These are phyloP conservation scores for Microsporum ferrugineum DNA, from an alignment of 2,329 filamentous ascomycete species.

Conservation along the genomic window DNA sequence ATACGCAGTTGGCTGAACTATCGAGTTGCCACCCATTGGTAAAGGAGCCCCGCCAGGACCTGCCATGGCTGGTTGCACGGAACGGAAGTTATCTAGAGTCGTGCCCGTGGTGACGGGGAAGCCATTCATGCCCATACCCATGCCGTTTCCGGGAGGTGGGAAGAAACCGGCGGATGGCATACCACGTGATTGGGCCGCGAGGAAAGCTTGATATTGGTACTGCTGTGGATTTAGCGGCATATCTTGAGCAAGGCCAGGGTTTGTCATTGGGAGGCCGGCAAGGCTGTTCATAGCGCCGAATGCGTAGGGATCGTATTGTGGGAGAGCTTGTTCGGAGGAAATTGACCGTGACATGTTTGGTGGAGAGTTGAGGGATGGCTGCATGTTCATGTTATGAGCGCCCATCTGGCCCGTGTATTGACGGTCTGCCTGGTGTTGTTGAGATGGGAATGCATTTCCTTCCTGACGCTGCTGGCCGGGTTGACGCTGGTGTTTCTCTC, in stretches of 20 bases:
- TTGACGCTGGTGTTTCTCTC: conserved; percentile 35
- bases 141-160: conserved; percentile 29
- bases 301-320: conserved; percentile 30
- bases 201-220: conserved; percentile 47
- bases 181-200: conserved; percentile 37
- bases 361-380: conserved; percentile 24
- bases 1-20: conserved; percentile 40
- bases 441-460: conserved; percentile 24
- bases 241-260: conserved; percentile 28
- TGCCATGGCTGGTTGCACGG: conserved; percentile 29
- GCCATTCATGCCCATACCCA: conserved; percentile 24
- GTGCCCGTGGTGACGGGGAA: conserved; percentile 29
- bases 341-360: conserved; percentile 22
- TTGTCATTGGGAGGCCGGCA: conserved; percentile 18
- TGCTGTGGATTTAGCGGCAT: conserved; percentile 38
- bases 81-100: conserved; percentile 29
- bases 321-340: conserved; percentile 26
- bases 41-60: conserved; percentile 26
- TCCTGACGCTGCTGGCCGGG: conserved; percentile 28
- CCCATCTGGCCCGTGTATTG: conserved; percentile 34
- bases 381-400: conserved; percentile 24
- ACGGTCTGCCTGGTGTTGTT: conserved; percentile 28
- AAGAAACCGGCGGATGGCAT: conserved; percentile 37
- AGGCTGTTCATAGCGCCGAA: conserved; percentile 26
- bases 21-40: conserved; percentile 31